phyloP scores from a whole-genome alignment of 1,139 yeast species.

The Kazachstania sp. region DNA sequence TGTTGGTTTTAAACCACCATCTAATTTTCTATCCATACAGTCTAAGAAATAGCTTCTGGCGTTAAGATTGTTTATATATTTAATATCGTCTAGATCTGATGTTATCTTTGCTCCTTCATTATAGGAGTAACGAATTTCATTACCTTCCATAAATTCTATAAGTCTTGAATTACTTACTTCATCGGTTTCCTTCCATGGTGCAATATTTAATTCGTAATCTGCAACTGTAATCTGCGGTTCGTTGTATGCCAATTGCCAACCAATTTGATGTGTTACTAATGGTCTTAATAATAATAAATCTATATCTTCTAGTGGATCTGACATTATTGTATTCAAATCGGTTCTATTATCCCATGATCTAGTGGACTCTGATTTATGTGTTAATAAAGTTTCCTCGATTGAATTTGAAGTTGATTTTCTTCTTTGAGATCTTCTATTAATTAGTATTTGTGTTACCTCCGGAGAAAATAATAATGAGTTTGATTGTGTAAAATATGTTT shows the following conservation, averaged over 20 bases:
- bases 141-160: conserved; percentile 1
- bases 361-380: not conserved
- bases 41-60: conserved; percentile 15
- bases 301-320: conserved; percentile 15
- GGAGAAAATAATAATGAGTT: conserved; percentile 23
- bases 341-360: not conserved
- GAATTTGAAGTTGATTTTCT: conserved; percentile 7
- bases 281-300: conserved; percentile 25
- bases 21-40: conserved; percentile 17
- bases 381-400: not conserved
- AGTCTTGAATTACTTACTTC: conserved; percentile 1
- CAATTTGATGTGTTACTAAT: conserved; percentile 12
- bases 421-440: conserved; percentile 13
- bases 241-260: conserved; percentile 30
- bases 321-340: not conserved
- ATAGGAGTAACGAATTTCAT: conserved; percentile 1
- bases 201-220: conserved; percentile 22
- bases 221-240: conserved; percentile 28
- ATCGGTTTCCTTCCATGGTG: conserved; percentile 15
- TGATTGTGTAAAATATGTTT: conserved; percentile 18
- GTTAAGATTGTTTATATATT: conserved; percentile 10
- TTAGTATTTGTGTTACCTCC: conserved; percentile 19
- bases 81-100: conserved; percentile 11
- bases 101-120: conserved; percentile 11
- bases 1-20: not conserved